Conservation (phyloP, 306 rosid species). For the Lablab purpureus region DNA sequence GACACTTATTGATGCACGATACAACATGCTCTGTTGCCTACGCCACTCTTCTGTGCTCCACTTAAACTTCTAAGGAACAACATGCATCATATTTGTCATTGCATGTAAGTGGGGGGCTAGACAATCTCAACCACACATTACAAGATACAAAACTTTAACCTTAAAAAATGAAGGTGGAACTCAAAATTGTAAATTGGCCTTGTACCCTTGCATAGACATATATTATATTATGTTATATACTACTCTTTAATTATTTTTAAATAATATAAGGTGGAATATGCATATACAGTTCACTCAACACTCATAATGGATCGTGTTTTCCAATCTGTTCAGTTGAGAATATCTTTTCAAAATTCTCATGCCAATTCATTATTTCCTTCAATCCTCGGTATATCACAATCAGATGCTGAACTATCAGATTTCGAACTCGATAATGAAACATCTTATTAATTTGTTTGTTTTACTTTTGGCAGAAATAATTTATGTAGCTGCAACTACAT, state of each 20-base stretch:
- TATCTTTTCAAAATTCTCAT: slow-evolving; percentile 24
- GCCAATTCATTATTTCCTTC: slow-evolving; percentile 25
- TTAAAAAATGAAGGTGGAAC: slow-evolving; percentile 13
- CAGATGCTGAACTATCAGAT: slow-evolving; percentile 34
- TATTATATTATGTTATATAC: too few relatives aligned
- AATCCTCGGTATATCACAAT: slow-evolving; percentile 4
- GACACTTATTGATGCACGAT: slow-evolving; percentile 38
- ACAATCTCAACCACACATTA: slow-evolving; percentile 34
- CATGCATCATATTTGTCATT: slow-evolving; percentile 12
- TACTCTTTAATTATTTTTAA: too few relatives aligned
- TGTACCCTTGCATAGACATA: not conserved
- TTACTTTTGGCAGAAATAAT: not conserved
- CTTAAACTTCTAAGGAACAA: slow-evolving; percentile 29
- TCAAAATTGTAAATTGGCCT: not conserved
- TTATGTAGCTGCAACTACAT: not conserved
- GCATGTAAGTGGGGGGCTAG: slow-evolving; percentile 19
- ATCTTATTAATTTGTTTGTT: slow-evolving; percentile 12
- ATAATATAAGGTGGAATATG: not conserved
- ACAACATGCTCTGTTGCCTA: not conserved
- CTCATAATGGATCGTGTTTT: slow-evolving; percentile 15
- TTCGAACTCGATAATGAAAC: slow-evolving; percentile 3
- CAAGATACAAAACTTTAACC: not conserved
- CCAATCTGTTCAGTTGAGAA: slow-evolving; percentile 20
- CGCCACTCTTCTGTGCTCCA: slow-evolving; percentile 30
- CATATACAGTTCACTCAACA: not conserved